Percentiles rank a stretch among this genome's conserved stretches.
phyloP scores from a whole-genome alignment of 148 eudicot genomes.

The Camellia granthamiana region DNA sequence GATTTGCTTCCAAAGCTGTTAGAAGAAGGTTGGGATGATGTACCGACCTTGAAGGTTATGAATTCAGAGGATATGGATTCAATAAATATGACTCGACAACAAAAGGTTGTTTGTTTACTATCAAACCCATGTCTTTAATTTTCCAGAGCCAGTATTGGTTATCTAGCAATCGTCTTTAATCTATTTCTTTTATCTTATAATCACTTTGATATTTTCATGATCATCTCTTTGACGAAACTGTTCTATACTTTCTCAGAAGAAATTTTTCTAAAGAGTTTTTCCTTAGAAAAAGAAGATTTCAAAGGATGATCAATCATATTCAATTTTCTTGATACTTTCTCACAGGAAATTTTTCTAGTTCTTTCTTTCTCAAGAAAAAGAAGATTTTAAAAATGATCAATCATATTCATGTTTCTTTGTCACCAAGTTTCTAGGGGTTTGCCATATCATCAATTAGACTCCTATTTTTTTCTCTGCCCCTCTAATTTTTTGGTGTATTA shows the following conservation, averaged over 20 bases:
- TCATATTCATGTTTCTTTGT: neutral
- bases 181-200: too few relatives aligned
- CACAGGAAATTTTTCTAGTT: too few relatives aligned
- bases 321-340: neutral
- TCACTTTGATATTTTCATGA: neutral
- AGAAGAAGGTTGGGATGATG: constrained; percentile 49
- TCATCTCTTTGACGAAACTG: neutral
- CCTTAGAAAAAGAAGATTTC: neutral
- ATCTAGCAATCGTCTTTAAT: too few relatives aligned
- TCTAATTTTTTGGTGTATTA: neutral
- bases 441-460: neutral
- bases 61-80: constrained; percentile 40
- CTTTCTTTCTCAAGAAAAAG: too few relatives aligned
- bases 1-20: constrained; percentile 37
- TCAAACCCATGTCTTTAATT: neutral
- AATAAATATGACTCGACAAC: constrained; percentile 34
- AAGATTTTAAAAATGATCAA: too few relatives aligned
- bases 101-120: constrained; percentile 24
- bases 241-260: neutral
- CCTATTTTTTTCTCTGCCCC: neutral
- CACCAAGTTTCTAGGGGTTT: neutral
- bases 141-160: neutral
- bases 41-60: constrained; percentile 46
- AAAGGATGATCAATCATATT: neutral
- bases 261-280: neutral